phyloP scores from a whole-genome alignment of 805 yeast species.

The Saccharomycopsis sp. region DNA sequence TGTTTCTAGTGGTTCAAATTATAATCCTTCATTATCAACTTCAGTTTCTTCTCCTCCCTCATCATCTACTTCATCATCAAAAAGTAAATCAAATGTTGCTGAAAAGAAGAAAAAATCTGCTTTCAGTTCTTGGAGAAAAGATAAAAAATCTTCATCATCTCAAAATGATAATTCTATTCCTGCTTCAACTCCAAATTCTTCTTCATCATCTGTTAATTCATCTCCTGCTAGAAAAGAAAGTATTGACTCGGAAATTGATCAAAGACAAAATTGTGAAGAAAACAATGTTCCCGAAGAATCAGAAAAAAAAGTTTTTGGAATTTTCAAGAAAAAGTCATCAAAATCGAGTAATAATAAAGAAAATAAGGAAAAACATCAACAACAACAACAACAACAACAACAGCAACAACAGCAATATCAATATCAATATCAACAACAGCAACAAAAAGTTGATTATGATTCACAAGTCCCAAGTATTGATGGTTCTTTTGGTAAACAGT shows the following conservation, averaged over 20 bases:
- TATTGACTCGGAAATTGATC: neutral
- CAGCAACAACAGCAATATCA: conserved; percentile 1
- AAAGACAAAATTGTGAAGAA: neutral
- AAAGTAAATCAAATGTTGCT: neutral
- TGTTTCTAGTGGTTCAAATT: neutral
- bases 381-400: conserved; percentile 1
- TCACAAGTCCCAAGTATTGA: conserved; percentile 12
- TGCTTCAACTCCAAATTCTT: neutral
- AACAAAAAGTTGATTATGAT: neutral
- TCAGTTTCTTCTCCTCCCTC: conserved; percentile 6
- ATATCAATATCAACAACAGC: neutral
- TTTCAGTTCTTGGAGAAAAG: conserved; percentile 5
- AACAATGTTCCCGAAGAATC: too few relatives aligned
- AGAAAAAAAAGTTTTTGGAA: conserved; percentile 10
- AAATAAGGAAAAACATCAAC: neutral
- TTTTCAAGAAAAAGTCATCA: conserved; percentile 12
- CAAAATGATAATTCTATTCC: neutral
- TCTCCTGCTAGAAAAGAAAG: neutral
- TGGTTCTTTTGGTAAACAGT: conserved; percentile 5
- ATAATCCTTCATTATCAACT: neutral
- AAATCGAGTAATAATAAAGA: conserved; percentile 12
- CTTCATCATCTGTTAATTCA: neutral
- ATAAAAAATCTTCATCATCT: neutral
- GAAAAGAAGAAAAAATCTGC: conserved; percentile 4
- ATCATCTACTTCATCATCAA: conserved; percentile 1